Conservation (phyloP, 345 rosid species). For the Salix brachista region DNA sequence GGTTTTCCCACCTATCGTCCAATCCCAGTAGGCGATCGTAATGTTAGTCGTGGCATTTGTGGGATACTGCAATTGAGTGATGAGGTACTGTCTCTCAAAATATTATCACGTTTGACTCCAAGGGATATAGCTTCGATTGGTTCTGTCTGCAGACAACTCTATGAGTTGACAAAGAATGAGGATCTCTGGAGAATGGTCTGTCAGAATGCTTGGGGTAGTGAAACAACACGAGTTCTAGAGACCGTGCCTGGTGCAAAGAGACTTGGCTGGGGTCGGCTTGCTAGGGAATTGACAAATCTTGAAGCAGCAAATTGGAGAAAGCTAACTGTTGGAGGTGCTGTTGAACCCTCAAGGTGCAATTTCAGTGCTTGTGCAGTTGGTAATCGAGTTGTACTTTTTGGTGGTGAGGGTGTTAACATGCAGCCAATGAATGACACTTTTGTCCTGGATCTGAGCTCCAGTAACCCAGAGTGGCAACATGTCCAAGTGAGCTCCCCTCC, state of each 20-base stretch:
- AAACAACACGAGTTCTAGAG: conserved; percentile 70
- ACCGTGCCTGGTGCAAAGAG: conserved; percentile 78
- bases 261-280: conserved; percentile 80
- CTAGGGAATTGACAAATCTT: conserved; percentile 79
- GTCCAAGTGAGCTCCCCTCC: conserved; percentile 88
- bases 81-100: conserved; percentile 67
- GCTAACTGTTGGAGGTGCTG: conserved; percentile 78
- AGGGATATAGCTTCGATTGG: conserved; percentile 79
- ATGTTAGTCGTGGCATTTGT: conserved; percentile 57
- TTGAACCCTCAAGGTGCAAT: conserved; percentile 87
- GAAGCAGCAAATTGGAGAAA: conserved; percentile 92
- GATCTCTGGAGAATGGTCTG: conserved; percentile 89
- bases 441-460: conserved; percentile 71
- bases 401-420: conserved; percentile 94
- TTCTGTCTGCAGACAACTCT: conserved; percentile 60
- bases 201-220: conserved; percentile 86
- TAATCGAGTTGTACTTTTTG: conserved; percentile 76
- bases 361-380: conserved; percentile 93
- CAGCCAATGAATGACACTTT: conserved; percentile 94
- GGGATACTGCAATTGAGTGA: conserved; percentile 72
- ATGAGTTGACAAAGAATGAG: conserved; percentile 71
- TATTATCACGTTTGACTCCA: conserved; percentile 73
- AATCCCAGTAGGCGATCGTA: conserved; percentile 43
- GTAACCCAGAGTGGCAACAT: conserved; percentile 74
- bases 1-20: conserved; percentile 37